Percentiles rank a stretch among this genome's conserved stretches.
These are phyloP conservation scores for Lachancea lanzarotensis DNA, from an alignment of 805 yeast genomes.

Conservation along the genomic window DNA sequence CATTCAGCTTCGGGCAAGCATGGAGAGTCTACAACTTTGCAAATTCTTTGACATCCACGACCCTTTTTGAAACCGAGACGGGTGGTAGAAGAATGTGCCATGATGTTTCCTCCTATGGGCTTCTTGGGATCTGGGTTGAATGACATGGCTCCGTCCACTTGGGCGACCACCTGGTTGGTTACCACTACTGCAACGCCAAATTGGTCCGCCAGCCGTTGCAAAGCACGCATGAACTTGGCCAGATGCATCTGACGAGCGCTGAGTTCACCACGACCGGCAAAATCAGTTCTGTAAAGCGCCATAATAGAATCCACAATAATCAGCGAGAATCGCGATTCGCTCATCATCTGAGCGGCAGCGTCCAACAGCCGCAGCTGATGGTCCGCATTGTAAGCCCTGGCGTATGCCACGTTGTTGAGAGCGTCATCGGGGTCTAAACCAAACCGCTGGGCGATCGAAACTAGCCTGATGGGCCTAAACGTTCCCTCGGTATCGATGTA, in stretches of 20 bases:
- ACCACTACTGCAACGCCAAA: slow-evolving; percentile 96
- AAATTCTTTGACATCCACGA: slow-evolving; percentile 83
- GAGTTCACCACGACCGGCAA: slow-evolving; percentile 89
- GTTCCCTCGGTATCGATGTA: slow-evolving; percentile 97
- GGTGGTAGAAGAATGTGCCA: slow-evolving; percentile 95
- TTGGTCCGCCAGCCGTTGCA: slow-evolving; percentile 93
- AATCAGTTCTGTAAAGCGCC: slow-evolving; percentile 95
- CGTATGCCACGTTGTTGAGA: slow-evolving; percentile 95
- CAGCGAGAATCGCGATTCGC: slow-evolving; percentile 83
- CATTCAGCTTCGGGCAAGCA: slow-evolving; percentile 94
- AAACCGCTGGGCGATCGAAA: slow-evolving; percentile 84
- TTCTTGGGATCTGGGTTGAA: slow-evolving; percentile 96
- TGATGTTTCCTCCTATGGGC: slow-evolving; percentile 96
- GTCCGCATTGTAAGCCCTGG: slow-evolving; percentile 95
- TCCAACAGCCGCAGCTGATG: slow-evolving; percentile 83
- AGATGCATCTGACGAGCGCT: slow-evolving; percentile 93
- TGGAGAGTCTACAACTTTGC: slow-evolving; percentile 94
- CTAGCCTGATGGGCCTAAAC: slow-evolving; percentile 84
- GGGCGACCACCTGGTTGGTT: slow-evolving; percentile 95
- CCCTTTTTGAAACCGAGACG: slow-evolving; percentile 87
- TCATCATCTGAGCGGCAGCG: slow-evolving; percentile 94
- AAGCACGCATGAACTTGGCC: slow-evolving; percentile 83
- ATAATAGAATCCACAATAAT: slow-evolving; percentile 94
- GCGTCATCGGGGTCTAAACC: slow-evolving; percentile 91
- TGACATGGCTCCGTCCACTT: slow-evolving; percentile 78